Base-by-base conservation (phyloP, 2,329 filamentous ascomycete species). In the Aspergillus sp. region DNA sequence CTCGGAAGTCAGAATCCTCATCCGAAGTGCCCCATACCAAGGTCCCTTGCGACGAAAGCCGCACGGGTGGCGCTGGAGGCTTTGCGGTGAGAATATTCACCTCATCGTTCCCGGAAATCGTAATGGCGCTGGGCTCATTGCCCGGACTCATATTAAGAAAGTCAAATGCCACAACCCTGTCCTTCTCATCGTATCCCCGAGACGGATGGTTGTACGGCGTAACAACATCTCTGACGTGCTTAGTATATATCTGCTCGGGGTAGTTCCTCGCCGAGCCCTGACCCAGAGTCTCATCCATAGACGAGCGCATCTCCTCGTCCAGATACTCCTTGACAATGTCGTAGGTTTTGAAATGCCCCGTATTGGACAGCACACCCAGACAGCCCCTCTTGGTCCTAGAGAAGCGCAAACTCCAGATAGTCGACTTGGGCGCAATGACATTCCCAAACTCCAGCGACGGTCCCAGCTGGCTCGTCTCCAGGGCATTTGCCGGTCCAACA, bases 321-420 rank as follows among this genome's bases (percentile, higher is more conserved):
- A 77, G 51, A 51, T 77, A 80, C 62, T 85, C 82, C 64, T 84
- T 83, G 21, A 80, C 81, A 25, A 85, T 76, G 53, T 86, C 82
- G 62, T 83, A 81, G 6, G 83, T 74, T 64, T 84, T 86, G 66
- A 88, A 77, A 62, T 87, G 82, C 11, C 86, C 86, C 2, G 78
- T 82, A 66, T 81, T 88, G 0, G 85, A 83, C 44, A 87, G 78
- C 11, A 86, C 81, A 8, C 83, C 85, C 41, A 88, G 79, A 21
- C 80, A 83, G 11, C 84, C 85, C 58, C 83, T 77, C 68, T 82
- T 84, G 6, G 81, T 82, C 21, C 83, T 84, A 3, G 83, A 86
- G 67, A 86, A 88, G 8, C 85, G 81, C 58, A 88, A 71, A 70
- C 84, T 87, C 85, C 85, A 88, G 47, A 88, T 85, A 2, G 80